These are phyloP conservation scores for Cystobasidium pallidum DNA, from an alignment of 1,284 basidiomycete genomes.

Conservation along the genomic window DNA sequence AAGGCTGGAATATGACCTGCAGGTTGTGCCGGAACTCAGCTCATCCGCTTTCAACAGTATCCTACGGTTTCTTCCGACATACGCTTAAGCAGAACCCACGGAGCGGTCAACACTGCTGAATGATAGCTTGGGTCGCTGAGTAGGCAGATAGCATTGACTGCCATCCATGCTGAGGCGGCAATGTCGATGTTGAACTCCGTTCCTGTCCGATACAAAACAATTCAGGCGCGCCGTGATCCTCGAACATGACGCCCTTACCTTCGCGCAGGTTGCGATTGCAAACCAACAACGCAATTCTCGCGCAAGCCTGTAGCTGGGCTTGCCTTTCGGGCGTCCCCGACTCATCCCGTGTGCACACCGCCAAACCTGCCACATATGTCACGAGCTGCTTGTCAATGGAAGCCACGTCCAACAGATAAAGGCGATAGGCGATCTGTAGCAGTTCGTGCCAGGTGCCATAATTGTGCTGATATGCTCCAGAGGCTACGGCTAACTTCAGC, in stretches of 20 bases:
- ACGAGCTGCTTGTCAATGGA: not conserved
- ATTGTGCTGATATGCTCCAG: not conserved
- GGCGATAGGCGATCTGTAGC: conserved; percentile 9
- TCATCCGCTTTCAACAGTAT: not conserved
- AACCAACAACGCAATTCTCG: not conserved
- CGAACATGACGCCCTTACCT: not conserved
- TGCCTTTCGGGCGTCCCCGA: not conserved
- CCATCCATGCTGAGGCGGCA: not conserved
- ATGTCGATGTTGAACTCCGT: not conserved
- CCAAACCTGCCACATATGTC: not conserved
- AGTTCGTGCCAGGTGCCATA: conserved; percentile 1
- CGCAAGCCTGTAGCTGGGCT: not conserved
- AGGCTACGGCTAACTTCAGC: not conserved
- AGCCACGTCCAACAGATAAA: not conserved
- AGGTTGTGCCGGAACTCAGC: not conserved
- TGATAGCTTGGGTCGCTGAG: not conserved
- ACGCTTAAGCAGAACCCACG: not conserved
- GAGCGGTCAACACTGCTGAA: not conserved
- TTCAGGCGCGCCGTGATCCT: not conserved
- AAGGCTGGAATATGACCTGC: not conserved
- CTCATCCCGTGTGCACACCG: not conserved
- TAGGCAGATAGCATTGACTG: not conserved
- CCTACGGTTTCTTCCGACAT: not conserved
- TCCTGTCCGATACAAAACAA: not conserved
- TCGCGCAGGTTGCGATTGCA: not conserved